Percentiles rank a stretch among this genome's conserved stretches.
Conservation (phyloP, 176 grass and related monocot species). For the Stipa capillata region DNA sequence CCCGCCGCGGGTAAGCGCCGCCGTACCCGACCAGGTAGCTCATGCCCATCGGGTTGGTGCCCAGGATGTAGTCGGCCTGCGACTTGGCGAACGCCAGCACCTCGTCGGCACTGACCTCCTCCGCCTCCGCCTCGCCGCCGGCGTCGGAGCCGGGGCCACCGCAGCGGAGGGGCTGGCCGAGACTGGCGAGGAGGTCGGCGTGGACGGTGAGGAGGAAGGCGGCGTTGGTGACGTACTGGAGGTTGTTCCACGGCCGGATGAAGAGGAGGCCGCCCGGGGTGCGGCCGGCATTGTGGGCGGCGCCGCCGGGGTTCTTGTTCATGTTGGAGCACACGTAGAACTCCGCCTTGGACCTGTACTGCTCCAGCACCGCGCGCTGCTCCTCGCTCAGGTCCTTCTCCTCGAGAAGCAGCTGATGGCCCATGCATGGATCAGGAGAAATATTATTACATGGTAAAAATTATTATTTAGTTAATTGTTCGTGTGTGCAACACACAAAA, state of each 20-base stretch:
- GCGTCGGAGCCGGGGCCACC: background rate
- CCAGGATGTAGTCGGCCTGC: constrained; percentile 79
- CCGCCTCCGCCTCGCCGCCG: background rate
- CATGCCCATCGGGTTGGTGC: constrained; percentile 47
- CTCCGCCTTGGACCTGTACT: constrained; percentile 48
- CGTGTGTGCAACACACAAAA: background rate
- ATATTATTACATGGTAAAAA: background rate
- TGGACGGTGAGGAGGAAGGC: constrained; percentile 69
- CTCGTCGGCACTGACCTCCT: background rate
- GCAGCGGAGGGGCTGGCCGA: constrained; percentile 43
- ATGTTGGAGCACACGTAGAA: constrained; percentile 86
- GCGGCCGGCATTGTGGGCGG: constrained; percentile 55
- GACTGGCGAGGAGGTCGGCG: constrained; percentile 41
- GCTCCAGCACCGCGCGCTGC: constrained; percentile 38
- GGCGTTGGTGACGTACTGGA: constrained; percentile 72
- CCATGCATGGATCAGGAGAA: background rate
- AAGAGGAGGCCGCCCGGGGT: constrained; percentile 73
- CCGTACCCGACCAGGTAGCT: constrained; percentile 86
- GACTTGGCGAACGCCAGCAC: constrained; percentile 47
- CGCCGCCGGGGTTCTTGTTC: constrained; percentile 45
- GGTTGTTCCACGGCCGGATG: constrained; percentile 87
- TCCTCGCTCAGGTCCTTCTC: constrained; percentile 26
- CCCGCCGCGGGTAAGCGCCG: constrained; percentile 31
- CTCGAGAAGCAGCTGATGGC: constrained; percentile 68
- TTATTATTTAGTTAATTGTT: too few species aligned